Base-by-base conservation (phyloP, 78 protist species). In the Anaeramoeba flamelloides region DNA sequence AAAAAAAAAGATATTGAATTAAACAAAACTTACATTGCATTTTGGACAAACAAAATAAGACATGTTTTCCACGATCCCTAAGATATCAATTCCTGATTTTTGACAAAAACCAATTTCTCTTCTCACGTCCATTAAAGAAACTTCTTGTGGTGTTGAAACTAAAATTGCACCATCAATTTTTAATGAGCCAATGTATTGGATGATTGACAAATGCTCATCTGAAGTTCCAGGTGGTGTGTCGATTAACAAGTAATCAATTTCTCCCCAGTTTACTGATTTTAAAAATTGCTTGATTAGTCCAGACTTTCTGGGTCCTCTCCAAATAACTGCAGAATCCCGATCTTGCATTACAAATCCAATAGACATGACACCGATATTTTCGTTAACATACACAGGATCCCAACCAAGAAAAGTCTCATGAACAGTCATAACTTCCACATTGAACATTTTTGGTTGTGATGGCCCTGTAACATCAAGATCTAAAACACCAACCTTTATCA, bases 391-490 rank as follows among this genome's bases (percentile, higher is more conserved):
- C 31, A 90, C 97, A 2, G 98, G 98, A 76, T 83, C 82, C 97
- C 96, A 93, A 36, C 98, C 98, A 0, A 74, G 76, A 8, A 81
- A 87, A 31, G 87, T 89, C 4, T 84, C 91, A 37, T 93, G 96
- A 8, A 91, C 88, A 8, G 81, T 82, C 36, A 65, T n/a, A 64
- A 41, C 82, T 33, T 83, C 87, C 0, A 88, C 12, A 32, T 98
- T 97, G 79, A 93, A 40, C 82, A 94, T 83, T 79, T 84, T 82
- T 3, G 99, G 99, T 0, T 91, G 40, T 0, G 90, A 81, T 34
- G 99, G 99, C 17, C 99, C 99, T 74, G 98, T 94, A 75, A 97
- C 92, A 74, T 97, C 99, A 1, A 94, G 77, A 78, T 97, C 99
- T 38, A 96, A 75, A 1, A 97, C 84, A 0, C 98, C 99, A 26